These are phyloP conservation scores for Monosporozyma servazzii DNA, from an alignment of 805 yeast genomes.

Conservation along the genomic window DNA sequence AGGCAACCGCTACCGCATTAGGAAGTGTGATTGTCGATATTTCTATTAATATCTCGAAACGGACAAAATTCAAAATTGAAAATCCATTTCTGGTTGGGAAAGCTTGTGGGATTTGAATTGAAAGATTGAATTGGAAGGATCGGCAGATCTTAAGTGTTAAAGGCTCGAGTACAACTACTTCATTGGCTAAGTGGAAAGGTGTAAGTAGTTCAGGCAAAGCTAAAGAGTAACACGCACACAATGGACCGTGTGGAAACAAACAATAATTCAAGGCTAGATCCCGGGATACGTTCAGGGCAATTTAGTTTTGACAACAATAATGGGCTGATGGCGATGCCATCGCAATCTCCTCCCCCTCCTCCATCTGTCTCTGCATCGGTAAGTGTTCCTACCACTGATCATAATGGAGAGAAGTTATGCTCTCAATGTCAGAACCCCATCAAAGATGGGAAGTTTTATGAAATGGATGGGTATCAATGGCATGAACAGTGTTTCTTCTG, in stretches of 20 bases:
- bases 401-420: neutral
- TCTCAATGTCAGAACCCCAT: conserved; percentile 3
- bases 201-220: too few relatives aligned
- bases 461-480: conserved; percentile 46
- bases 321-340: conserved; percentile 1
- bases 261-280: neutral
- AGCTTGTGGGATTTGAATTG: neutral
- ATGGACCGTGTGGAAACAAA: neutral
- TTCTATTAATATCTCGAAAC: neutral
- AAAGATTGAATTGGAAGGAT: too few relatives aligned
- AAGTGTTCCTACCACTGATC: too few relatives aligned
- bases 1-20: neutral
- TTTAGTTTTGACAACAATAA: neutral
- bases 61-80: neutral
- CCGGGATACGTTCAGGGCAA: neutral
- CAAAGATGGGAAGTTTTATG: neutral
- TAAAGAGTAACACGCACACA: too few relatives aligned
- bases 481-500: conserved; percentile 87
- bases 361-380: neutral
- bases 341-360: neutral
- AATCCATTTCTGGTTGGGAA: neutral
- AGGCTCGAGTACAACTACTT: neutral
- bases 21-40: neutral
- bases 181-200: too few relatives aligned
- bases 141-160: neutral